Percentiles rank a stretch among this genome's conserved stretches.
Evolutionary conservation across 805 yeast genomes (phyloP).

Genomic region (Peterozyma toletana): DNA sequence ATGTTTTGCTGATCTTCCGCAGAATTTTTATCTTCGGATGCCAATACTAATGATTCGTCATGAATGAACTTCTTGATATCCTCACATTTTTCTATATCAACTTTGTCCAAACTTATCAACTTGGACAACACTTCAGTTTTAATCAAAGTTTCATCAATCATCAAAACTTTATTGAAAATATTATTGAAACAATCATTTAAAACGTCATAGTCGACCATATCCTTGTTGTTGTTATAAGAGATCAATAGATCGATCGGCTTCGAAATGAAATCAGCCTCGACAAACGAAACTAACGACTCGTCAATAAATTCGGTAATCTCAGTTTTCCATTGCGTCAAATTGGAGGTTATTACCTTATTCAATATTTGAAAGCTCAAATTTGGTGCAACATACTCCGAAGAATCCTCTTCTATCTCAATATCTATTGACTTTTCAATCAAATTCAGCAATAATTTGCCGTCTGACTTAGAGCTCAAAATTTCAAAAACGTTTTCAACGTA

Average conservation of each 20-base stretch:
- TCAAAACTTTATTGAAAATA: constrained; percentile 22
- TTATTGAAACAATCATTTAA: constrained; percentile 26
- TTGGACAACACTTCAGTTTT: background rate
- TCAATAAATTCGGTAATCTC: constrained; percentile 26
- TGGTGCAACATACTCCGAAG: constrained; percentile 10
- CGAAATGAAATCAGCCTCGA: constrained; percentile 22
- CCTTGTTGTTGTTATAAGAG: constrained; percentile 20
- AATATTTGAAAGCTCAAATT: constrained; percentile 20
- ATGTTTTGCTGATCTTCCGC: constrained; percentile 10
- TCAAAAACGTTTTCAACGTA: constrained; percentile 15
- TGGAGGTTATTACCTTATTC: constrained; percentile 17
- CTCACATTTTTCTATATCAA: constrained; percentile 15
- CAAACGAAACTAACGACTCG: constrained; percentile 22
- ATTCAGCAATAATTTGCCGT: constrained; percentile 13
- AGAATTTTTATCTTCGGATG: constrained; percentile 6
- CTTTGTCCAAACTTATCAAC: constrained; percentile 10
- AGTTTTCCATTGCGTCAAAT: constrained; percentile 12
- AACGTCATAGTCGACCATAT: constrained; percentile 11
- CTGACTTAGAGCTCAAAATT: constrained; percentile 9
- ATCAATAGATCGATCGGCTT: constrained; percentile 24
- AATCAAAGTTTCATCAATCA: constrained; percentile 11
- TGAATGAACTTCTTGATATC: constrained; percentile 15
- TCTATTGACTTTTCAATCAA: constrained; percentile 18
- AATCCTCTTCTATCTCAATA: constrained; percentile 12
- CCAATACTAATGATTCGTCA: constrained; percentile 7